A percentile compares a stretch with the other conserved stretches of the same genome.
Conservation (phyloP, 805 yeast species). For the Cyberlindnera suaveolens region DNA sequence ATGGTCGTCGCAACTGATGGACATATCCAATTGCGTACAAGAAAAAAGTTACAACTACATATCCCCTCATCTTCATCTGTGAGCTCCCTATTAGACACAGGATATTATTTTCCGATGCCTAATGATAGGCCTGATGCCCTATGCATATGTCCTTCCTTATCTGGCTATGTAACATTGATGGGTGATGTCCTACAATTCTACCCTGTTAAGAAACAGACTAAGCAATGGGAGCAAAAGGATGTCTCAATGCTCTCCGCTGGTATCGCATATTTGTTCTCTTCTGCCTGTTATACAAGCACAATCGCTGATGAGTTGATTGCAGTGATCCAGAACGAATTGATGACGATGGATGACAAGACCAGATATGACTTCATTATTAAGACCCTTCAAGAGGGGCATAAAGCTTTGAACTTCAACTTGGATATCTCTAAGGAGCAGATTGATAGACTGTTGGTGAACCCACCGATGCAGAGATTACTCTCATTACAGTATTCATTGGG, state of each 20-base stretch:
- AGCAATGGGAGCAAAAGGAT: slow-evolving; percentile 10
- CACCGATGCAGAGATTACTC: slow-evolving; percentile 68
- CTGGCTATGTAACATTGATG: slow-evolving; percentile 33
- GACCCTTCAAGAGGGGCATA: slow-evolving; percentile 60
- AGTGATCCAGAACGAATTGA: slow-evolving; percentile 44
- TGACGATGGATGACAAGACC: slow-evolving; percentile 18
- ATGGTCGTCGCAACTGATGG: slow-evolving; percentile 39
- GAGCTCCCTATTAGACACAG: slow-evolving; percentile 44
- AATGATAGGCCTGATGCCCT: slow-evolving; percentile 28
- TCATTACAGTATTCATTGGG: slow-evolving; percentile 68
- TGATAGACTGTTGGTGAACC: slow-evolving; percentile 68
- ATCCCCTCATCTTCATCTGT: slow-evolving; percentile 28
- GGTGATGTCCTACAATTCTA: slow-evolving; percentile 11
- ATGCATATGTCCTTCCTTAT: slow-evolving; percentile 45
- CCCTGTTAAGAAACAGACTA: slow-evolving; percentile 1
- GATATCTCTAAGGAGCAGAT: slow-evolving; percentile 68
- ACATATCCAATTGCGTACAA: slow-evolving; percentile 37
- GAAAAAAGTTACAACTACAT: slow-evolving; percentile 26
- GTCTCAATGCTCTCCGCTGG: slow-evolving; percentile 41
- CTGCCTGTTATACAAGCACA: slow-evolving; percentile 60
- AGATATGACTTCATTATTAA: slow-evolving; percentile 33
- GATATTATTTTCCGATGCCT: slow-evolving; percentile 41
- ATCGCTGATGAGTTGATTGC: slow-evolving; percentile 66
- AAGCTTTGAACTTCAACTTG: slow-evolving; percentile 67
- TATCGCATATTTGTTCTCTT: slow-evolving; percentile 61